Percentiles rank a stretch among this genome's conserved stretches.
These are phyloP conservation scores for Neurospora sublineolata DNA, from an alignment of 495 filamentous ascomycete species.

Conservation along the genomic window DNA sequence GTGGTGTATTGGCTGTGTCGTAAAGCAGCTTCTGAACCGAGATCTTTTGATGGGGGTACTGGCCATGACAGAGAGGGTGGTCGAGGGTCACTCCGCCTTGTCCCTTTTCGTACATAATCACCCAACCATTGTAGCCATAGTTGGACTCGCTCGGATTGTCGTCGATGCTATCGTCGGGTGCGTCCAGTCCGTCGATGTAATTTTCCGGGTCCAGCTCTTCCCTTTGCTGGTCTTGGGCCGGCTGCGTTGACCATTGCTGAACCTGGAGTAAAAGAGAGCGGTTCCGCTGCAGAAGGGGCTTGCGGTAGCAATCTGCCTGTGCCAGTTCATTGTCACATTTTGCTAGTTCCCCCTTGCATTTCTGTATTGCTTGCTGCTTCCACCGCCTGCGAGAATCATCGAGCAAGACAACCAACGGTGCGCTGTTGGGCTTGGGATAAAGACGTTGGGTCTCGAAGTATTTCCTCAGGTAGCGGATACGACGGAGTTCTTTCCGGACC, in stretches of 20 bases:
- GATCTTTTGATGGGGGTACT: constrained; percentile 21
- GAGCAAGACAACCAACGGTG: constrained; percentile 6
- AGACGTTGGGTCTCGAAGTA: constrained; percentile 14
- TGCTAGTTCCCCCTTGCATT: constrained; percentile 8
- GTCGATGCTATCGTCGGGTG: constrained; percentile 10
- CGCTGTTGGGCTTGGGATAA: constrained; percentile 2
- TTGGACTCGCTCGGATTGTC: constrained; percentile 13
- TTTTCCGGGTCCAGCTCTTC: constrained; percentile 5
- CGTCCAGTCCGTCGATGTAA: constrained; percentile 12
- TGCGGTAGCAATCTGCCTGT: constrained; percentile 1
- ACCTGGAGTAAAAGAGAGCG: constrained; percentile 13
- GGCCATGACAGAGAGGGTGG: constrained; percentile 13
- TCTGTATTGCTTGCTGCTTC: constrained; percentile 3
- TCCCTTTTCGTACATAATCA: constrained; percentile 15
- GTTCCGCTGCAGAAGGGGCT: constrained; percentile 3
- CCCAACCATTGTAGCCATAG: constrained; percentile 21
- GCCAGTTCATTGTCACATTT: constrained; percentile 7
- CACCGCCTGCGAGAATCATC: constrained; percentile 11
- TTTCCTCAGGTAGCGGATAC: constrained; percentile 13
- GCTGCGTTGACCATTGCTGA: constrained; percentile 10
- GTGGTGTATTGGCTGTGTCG: constrained; percentile 9
- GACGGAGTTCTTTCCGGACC: constrained; percentile 15
- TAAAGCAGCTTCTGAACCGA: constrained; percentile 15
- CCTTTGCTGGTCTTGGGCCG: constrained; percentile 4
- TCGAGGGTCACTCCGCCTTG: constrained; percentile 14